Percentiles rank a stretch among this genome's conserved stretches.
Conservation (phyloP, 2,329 filamentous ascomycete genomes). For the Pyrenophora tritici-repentis region DNA sequence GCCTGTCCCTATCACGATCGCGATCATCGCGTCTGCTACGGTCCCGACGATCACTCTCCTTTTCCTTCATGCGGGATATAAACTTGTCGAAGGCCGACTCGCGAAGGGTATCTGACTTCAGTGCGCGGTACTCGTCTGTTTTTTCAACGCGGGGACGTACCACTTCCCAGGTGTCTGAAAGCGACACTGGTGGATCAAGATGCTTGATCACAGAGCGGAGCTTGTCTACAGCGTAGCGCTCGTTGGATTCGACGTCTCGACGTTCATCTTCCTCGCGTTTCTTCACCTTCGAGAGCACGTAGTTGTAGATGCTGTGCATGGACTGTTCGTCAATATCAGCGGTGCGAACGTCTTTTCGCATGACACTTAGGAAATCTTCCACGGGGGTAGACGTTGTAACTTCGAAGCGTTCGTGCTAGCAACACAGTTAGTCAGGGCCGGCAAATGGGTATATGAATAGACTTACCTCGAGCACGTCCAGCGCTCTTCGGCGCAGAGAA, state of each 20-base stretch:
- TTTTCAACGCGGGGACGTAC: conserved; percentile 79
- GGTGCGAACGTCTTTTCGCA: conserved; percentile 86
- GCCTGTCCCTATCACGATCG: conserved; percentile 52
- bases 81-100: conserved; percentile 88
- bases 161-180: conserved; percentile 86
- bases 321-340: conserved; percentile 82
- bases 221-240: conserved; percentile 82
- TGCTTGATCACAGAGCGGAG: conserved; percentile 87
- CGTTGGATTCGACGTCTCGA: conserved; percentile 78
- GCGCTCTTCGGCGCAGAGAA: conserved; percentile 77
- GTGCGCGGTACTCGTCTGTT: conserved; percentile 80
- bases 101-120: conserved; percentile 81
- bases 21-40: conserved; percentile 47
- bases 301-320: conserved; percentile 80
- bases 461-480: conserved; percentile 86
- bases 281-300: conserved; percentile 83
- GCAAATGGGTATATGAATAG: not conserved
- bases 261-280: conserved; percentile 85
- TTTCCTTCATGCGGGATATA: conserved; percentile 86
- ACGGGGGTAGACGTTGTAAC: conserved; percentile 84
- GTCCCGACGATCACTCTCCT: conserved; percentile 69
- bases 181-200: conserved; percentile 78
- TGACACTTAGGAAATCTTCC: conserved; percentile 81
- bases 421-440: conserved; percentile 9
- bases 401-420: conserved; percentile 86